Percentiles rank a stretch among this genome's conserved stretches.
Evolutionary conservation across 1,284 basidiomycete genomes (phyloP).

Genomic region (Trametes hirsuta): DNA sequence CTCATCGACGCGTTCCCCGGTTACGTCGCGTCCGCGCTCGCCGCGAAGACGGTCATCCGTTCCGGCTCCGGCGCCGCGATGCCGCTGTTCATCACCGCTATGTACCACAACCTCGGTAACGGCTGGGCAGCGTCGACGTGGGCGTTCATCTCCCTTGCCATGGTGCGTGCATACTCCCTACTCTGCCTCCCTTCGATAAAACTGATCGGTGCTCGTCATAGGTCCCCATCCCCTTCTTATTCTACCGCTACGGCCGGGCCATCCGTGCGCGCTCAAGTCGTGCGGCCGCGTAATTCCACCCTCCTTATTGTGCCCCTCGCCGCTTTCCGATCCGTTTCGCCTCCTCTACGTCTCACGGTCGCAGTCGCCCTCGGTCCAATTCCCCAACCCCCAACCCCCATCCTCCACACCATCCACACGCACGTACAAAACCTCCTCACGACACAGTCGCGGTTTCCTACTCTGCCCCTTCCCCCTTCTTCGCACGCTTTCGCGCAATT

Average conservation of each 20-base stretch:
- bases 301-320: background rate
- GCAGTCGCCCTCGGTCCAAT: background rate
- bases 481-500: background rate
- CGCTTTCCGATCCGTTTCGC: background rate
- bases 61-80: constrained; percentile 69
- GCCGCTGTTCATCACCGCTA: constrained; percentile 62
- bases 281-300: constrained; percentile 22
- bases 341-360: background rate
- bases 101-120: constrained; percentile 53
- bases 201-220: constrained; percentile 21
- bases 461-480: background rate
- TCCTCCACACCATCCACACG: background rate
- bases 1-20: constrained; percentile 63
- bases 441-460: background rate
- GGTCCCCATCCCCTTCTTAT: constrained; percentile 31
- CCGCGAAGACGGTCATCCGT: constrained; percentile 72
- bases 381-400: background rate
- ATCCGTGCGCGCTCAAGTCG: constrained; percentile 30
- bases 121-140: constrained; percentile 52
- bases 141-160: constrained; percentile 44
- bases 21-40: constrained; percentile 74
- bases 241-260: constrained; percentile 27
- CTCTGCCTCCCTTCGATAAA: constrained; percentile 40
- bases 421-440: background rate
- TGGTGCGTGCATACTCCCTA: constrained; percentile 37